Evolutionary conservation across 2,329 filamentous ascomycete species (phyloP).

Genomic region (Dichotomopilus funicola): DNA sequence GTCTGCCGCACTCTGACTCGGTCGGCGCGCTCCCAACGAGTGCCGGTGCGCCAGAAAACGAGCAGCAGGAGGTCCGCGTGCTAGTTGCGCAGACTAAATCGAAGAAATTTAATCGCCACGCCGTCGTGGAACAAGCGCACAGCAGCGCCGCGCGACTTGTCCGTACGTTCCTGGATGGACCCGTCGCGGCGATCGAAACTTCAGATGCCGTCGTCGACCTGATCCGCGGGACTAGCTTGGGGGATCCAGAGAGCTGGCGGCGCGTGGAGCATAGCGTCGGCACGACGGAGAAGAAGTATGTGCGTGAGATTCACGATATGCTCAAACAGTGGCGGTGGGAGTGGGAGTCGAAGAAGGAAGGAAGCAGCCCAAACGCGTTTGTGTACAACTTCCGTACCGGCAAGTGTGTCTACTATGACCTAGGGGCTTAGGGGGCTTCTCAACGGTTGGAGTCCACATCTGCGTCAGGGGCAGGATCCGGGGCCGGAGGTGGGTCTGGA

Average conservation of each 20-base stretch:
- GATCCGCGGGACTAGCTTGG: constrained; percentile 66
- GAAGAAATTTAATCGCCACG: constrained; percentile 86
- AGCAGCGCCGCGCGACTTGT: constrained; percentile 54
- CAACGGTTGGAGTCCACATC: not conserved
- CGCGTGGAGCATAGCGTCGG: constrained; percentile 71
- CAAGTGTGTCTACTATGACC: constrained; percentile 78
- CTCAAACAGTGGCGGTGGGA: constrained; percentile 56
- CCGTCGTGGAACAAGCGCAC: constrained; percentile 76
- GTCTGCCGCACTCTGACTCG: constrained; percentile 11
- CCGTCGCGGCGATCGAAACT: constrained; percentile 82
- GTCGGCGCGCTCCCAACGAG: constrained; percentile 5
- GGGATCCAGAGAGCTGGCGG: constrained; percentile 79
- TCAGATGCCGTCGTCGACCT: constrained; percentile 75
- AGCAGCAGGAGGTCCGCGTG: constrained; percentile 76
- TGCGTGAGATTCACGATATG: constrained; percentile 75
- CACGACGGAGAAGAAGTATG: constrained; percentile 71
- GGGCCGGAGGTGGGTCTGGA: not conserved
- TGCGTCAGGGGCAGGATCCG: not conserved
- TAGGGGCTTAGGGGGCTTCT: constrained; percentile 39
- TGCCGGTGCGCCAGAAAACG: constrained; percentile 17
- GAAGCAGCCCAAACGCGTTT: constrained; percentile 63
- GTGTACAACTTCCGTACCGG: constrained; percentile 88
- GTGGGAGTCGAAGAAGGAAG: constrained; percentile 44
- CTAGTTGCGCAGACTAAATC: constrained; percentile 73
- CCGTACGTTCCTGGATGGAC: constrained; percentile 65